A percentile compares a stretch with the other conserved stretches of the same genome.
Conservation (phyloP, 306 rosid species). For the Pterocarpus santalinus region DNA sequence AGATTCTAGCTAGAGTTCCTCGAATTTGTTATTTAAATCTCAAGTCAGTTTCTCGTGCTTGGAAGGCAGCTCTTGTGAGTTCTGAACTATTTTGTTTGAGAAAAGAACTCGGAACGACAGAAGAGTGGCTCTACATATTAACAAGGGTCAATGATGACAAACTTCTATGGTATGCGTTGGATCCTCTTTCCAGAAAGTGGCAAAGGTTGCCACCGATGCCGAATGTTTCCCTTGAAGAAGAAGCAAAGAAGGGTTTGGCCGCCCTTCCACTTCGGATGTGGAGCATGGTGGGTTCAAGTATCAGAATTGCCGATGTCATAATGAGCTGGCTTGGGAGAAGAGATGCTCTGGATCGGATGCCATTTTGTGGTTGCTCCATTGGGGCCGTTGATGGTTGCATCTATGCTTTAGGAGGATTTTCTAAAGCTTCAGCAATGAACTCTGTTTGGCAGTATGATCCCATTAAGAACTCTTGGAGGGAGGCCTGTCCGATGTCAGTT, state of each 20-base stretch:
- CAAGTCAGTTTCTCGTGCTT: conserved; percentile 51
- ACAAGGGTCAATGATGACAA: conserved; percentile 47
- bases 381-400: conserved; percentile 52
- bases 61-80: conserved; percentile 49
- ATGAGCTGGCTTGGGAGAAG: conserved; percentile 55
- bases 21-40: conserved; percentile 46
- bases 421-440: conserved; percentile 51
- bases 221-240: conserved; percentile 48
- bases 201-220: conserved; percentile 55
- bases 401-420: conserved; percentile 55
- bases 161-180: conserved; percentile 53
- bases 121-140: conserved; percentile 58
- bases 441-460: conserved; percentile 56
- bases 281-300: conserved; percentile 50
- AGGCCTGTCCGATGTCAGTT: conserved; percentile 50
- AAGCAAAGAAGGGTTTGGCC: conserved; percentile 45
- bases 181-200: conserved; percentile 52
- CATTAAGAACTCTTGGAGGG: conserved; percentile 46
- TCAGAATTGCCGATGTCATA: conserved; percentile 48
- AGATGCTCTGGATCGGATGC: conserved; percentile 51
- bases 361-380: conserved; percentile 52
- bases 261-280: conserved; percentile 49
- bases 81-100: conserved; percentile 48
- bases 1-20: conserved; percentile 58
- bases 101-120: conserved; percentile 50